phyloP scores from a whole-genome alignment of 306 rosid genomes.

The Inga oerstediana region DNA sequence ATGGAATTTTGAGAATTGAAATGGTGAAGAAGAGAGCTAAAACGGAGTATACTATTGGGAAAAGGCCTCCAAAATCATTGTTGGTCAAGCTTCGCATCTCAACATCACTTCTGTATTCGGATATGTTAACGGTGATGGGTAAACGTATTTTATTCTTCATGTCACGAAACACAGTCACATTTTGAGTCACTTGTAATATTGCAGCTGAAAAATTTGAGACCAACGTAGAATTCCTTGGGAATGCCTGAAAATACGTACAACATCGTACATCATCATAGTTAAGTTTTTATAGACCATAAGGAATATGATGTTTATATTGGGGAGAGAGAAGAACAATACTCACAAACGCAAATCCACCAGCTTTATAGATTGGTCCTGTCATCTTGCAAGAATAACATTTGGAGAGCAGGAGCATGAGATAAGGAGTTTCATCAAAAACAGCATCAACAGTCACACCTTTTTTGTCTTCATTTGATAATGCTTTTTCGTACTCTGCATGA shows the following conservation, averaged over 20 bases:
- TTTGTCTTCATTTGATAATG: background rate
- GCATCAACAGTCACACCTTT: background rate
- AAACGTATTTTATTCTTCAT: background rate
- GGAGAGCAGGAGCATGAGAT: constrained; percentile 36
- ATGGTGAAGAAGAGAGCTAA: background rate
- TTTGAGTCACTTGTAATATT: constrained; percentile 43
- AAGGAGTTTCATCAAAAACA: constrained; percentile 42
- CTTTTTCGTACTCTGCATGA: background rate
- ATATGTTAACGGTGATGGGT: background rate
- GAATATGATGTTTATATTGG: background rate
- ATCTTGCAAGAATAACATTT: constrained; percentile 26
- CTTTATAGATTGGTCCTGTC: constrained; percentile 46
- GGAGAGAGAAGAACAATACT: constrained; percentile 1
- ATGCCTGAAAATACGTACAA: constrained; percentile 35
- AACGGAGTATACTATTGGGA: background rate
- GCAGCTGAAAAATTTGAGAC: constrained; percentile 43
- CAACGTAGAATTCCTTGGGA: constrained; percentile 39
- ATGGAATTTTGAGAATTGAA: background rate
- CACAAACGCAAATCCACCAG: constrained; percentile 49
- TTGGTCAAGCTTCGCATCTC: background rate
- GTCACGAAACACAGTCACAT: background rate
- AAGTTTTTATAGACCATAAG: background rate
- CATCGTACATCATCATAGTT: background rate
- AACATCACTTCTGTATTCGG: background rate
- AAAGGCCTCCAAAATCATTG: background rate